Percentiles rank a stretch among this genome's conserved stretches.
phyloP scores from a whole-genome alignment of 1,284 basidiomycete species.

The Papiliotrema terrestris region DNA sequence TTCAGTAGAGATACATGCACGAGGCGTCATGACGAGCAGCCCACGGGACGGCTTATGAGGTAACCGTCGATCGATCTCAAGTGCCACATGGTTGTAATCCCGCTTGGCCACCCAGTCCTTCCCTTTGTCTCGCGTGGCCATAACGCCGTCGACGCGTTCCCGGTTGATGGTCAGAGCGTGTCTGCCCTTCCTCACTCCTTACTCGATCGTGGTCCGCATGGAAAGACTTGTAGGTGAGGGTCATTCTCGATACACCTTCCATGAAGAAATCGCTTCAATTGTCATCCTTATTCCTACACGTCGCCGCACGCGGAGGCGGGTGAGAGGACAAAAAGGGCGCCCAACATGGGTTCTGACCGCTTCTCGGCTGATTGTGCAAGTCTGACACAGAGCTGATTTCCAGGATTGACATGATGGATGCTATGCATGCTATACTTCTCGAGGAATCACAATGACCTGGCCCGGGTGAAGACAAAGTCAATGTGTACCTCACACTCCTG shows the following conservation, averaged over 20 bases:
- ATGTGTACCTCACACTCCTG: neutral
- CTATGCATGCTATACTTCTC: neutral
- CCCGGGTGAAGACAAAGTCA: neutral
- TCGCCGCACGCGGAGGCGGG: neutral
- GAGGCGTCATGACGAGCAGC: neutral
- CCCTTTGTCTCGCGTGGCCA: neutral
- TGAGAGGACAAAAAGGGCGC: slow-evolving; percentile 1
- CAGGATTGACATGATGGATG: neutral
- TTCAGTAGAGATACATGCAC: too few relatives aligned
- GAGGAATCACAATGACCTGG: neutral
- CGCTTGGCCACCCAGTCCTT: neutral
- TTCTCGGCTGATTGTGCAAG: neutral
- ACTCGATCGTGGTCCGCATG: neutral
- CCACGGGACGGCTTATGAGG: neutral
- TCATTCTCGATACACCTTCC: neutral
- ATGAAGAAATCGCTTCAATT: slow-evolving; percentile 4
- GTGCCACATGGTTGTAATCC: neutral
- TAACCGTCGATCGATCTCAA: neutral
- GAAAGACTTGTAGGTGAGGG: neutral
- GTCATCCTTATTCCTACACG: slow-evolving; percentile 4
- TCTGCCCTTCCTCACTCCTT: neutral
- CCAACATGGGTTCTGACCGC: slow-evolving; percentile 1
- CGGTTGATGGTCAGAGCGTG: neutral
- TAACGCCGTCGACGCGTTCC: neutral
- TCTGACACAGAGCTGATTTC: neutral